These are phyloP conservation scores for Penicillium maclennaniae DNA, from an alignment of 495 filamentous ascomycete genomes.

Conservation along the genomic window DNA sequence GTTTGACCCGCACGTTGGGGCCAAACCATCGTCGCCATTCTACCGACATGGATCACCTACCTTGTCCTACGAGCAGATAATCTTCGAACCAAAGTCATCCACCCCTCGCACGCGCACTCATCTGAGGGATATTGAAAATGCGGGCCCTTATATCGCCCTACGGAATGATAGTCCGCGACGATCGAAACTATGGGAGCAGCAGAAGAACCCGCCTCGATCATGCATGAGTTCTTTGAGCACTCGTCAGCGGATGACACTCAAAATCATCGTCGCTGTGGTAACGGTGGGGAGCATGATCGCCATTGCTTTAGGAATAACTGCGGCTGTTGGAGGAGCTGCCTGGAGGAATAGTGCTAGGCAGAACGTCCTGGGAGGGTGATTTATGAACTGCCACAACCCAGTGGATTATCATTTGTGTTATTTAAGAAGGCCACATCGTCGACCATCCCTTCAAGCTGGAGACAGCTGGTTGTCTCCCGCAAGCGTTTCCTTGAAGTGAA, in stretches of 20 bases:
- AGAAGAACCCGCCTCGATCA: constrained; percentile 29
- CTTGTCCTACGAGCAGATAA: constrained; percentile 44
- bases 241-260: constrained; percentile 48
- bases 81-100: constrained; percentile 33
- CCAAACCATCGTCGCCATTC: constrained; percentile 57
- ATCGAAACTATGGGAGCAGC: constrained; percentile 41
- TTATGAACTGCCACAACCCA: not conserved
- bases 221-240: constrained; percentile 41
- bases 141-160: constrained; percentile 14
- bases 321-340: constrained; percentile 56
- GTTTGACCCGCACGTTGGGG: constrained; percentile 40
- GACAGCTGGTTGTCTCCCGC: not conserved
- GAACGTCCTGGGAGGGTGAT: constrained; percentile 16
- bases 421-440: not conserved
- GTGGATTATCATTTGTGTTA: not conserved
- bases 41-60: constrained; percentile 52
- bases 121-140: constrained; percentile 30
- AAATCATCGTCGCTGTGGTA: constrained; percentile 52
- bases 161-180: constrained; percentile 22
- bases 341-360: constrained; percentile 42
- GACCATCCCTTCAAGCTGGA: not conserved
- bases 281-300: constrained; percentile 57
- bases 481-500: not conserved
- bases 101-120: constrained; percentile 12
- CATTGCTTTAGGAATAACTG: constrained; percentile 59